Conservation (phyloP, 169 alveolate genomes). For the Eimeria acervulina region DNA sequence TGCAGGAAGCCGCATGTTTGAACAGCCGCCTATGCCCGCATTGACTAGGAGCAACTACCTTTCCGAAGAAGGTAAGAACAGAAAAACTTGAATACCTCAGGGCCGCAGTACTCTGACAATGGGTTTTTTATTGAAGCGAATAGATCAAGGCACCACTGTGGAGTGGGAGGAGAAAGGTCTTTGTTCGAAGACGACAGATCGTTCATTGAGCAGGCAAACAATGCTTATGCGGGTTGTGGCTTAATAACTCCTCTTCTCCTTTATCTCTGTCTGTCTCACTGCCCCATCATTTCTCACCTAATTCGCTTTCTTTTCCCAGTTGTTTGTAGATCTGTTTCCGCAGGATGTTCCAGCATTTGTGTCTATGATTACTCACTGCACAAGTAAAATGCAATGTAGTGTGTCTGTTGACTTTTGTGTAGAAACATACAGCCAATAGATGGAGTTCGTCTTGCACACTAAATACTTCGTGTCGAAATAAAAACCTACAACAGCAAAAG, state of each 20-base stretch:
- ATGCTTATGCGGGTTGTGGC: not conserved
- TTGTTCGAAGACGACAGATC: not conserved
- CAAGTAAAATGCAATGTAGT: not conserved
- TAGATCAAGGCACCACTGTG: not conserved
- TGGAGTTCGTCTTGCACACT: too few species aligned
- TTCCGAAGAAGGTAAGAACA: not conserved
- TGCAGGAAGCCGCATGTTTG: not conserved
- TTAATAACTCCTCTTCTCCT: not conserved
- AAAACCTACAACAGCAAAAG: too few species aligned
- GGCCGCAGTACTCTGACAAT: not conserved
- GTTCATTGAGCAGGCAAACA: too few species aligned
- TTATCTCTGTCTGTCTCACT: not conserved
- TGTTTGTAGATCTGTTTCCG: not conserved
- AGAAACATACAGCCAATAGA: too few species aligned
- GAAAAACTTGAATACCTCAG: not conserved
- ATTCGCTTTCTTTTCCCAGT: too few species aligned
- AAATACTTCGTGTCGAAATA: too few species aligned
- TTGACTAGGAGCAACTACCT: not conserved
- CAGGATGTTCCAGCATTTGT: not conserved
- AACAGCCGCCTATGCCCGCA: slow-evolving; percentile 24
- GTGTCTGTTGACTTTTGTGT: too few species aligned
- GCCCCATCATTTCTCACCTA: not conserved
- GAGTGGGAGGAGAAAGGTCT: too few species aligned
- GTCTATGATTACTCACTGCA: not conserved
- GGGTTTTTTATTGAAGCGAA: not conserved